Base-by-base conservation (phyloP, 495 filamentous ascomycete species). In the Letharia lupina region DNA sequence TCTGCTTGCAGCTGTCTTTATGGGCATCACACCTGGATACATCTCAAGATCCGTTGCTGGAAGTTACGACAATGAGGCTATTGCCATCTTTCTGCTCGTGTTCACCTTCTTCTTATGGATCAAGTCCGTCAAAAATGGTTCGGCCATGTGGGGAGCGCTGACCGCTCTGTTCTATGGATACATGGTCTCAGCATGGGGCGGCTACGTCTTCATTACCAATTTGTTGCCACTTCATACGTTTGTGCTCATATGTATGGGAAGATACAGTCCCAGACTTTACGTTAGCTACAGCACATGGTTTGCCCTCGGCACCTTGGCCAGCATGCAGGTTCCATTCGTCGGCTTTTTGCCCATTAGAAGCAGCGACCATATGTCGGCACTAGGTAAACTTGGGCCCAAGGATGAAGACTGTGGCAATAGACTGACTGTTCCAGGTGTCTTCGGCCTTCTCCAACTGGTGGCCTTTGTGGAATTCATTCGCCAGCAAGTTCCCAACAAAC, bases 41-140 rank as follows among this genome's bases (percentile, higher is more conserved):
- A 99, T 99, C 72, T 96, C 92, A 59, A 84, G 95, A 70, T 96
- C 92, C 50, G 95, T 99, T 66, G 95, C 95, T 71, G 95, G 95
- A 74, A 96, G 93, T 74, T 99, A 99, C 79, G 95, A 99, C 78
- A 99, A 99, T 78, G 95, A 99, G 80, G 95, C 95, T 54, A 99
- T 99, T 81, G 93, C 95, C 61, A 99, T 99, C 71, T 98, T 98
- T 81, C 79, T 99, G 65, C 83, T 99, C 44, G 96, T 99, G 60
- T 97, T 96, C 77, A 99, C 95, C 75, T 99, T 98, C 81, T 98
- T 86, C 78, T 84, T 98, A 59, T 99, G 95, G 95, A 96, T 99
- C 78, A 98, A 97, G 81, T 89, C 94, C 3, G 82, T 99, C 68
- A 99, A 98, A 81, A 86, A 89, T 68, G 95, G 95, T 39, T 97